phyloP scores from a whole-genome alignment of 2,329 filamentous ascomycete species.

The Colletotrichum lupini region DNA sequence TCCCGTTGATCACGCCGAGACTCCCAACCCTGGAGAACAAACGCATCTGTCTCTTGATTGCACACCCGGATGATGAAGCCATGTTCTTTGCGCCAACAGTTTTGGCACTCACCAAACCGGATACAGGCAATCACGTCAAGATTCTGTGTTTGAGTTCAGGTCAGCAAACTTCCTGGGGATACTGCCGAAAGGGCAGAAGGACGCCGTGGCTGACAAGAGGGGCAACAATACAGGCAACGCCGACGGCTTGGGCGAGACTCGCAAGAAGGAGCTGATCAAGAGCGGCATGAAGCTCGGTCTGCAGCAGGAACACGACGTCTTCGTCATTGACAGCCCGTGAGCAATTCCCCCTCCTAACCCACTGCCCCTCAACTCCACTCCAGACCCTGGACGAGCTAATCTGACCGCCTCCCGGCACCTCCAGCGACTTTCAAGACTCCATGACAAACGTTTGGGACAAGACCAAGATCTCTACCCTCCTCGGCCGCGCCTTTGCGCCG shows the following conservation, averaged over 20 bases:
- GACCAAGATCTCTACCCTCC: conserved; percentile 74
- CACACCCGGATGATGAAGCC: conserved; percentile 97
- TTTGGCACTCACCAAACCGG: conserved; percentile 82
- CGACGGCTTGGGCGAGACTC: conserved; percentile 84
- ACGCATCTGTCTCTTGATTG: conserved; percentile 91
- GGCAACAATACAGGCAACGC: conserved; percentile 72
- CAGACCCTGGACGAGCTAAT: conserved; percentile 8
- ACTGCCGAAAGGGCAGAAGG: neutral
- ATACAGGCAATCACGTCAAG: conserved; percentile 89
- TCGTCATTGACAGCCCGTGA: conserved; percentile 83
- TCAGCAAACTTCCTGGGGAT: conserved; percentile 43
- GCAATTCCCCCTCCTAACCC: conserved; percentile 40
- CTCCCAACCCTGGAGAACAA: conserved; percentile 81
- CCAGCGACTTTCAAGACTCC: conserved; percentile 82
- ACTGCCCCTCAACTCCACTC: neutral
- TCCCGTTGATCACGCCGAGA: conserved; percentile 56
- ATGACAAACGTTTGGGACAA: conserved; percentile 85
- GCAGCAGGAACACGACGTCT: conserved; percentile 79
- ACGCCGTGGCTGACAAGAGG: conserved; percentile 26
- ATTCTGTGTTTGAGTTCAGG: conserved; percentile 93
- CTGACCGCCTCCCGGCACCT: neutral
- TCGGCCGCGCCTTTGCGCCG: conserved; percentile 80
- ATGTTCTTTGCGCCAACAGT: conserved; percentile 98
- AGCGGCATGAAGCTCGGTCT: conserved; percentile 83
- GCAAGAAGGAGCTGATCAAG: conserved; percentile 85